Evolutionary conservation across 371 early-diverging fungal genomes (phyloP).

Genomic region (Mucor lusitanicus): DNA sequence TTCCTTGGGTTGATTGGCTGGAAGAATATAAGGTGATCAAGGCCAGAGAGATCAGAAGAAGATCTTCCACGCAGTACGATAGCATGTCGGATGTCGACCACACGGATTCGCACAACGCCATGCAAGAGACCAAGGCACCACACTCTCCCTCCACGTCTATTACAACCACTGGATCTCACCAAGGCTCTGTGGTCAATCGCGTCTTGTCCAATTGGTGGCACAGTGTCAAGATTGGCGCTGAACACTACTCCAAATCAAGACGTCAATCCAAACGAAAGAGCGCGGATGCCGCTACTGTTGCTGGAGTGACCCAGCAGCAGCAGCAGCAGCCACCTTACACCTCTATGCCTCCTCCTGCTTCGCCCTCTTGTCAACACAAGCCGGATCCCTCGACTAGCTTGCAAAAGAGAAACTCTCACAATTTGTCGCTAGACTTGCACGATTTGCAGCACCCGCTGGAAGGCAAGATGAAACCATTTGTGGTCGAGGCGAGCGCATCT

Average conservation of each 20-base stretch:
- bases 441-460: conserved; percentile 24
- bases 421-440: conserved; percentile 18
- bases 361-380: background rate
- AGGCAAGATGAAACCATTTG: background rate
- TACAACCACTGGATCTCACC: background rate
- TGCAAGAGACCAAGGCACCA: background rate
- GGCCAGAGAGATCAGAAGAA: conserved; percentile 26
- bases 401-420: background rate
- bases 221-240: conserved; percentile 28
- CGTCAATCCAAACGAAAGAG: background rate
- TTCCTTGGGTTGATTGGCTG: conserved; percentile 59
- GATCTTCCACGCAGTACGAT: conserved; percentile 24
- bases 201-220: conserved; percentile 31
- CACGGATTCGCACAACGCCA: background rate
- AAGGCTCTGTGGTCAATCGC: conserved; percentile 13
- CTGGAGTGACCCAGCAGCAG: background rate
- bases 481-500: background rate
- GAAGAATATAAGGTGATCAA: conserved; percentile 50
- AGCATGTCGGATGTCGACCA: background rate
- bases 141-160: background rate
- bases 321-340: background rate
- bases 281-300: background rate
- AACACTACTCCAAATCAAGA: conserved; percentile 17
- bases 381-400: background rate
- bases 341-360: background rate